These are phyloP conservation scores for Mycena pura DNA, from an alignment of 768 basidiomycete species.

Conservation along the genomic window DNA sequence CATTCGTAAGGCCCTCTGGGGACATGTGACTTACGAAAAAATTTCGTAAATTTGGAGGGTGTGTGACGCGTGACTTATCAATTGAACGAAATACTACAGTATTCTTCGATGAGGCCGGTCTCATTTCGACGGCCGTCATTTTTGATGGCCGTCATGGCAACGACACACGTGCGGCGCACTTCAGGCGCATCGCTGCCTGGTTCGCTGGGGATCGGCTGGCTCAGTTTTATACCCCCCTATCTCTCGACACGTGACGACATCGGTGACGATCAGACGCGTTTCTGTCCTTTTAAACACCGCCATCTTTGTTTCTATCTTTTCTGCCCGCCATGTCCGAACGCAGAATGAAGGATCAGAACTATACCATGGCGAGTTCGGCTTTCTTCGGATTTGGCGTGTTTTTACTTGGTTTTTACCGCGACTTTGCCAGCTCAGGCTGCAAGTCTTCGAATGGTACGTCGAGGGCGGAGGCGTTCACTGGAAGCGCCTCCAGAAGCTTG, in stretches of 20 bases:
- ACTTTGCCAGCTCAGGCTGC: slow-evolving; percentile 19
- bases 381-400: neutral
- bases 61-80: no score
- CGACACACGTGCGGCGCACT: no score
- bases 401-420: neutral
- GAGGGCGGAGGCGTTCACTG: slow-evolving; percentile 31
- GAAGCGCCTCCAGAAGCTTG: slow-evolving; percentile 25
- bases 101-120: no score
- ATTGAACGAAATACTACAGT: no score
- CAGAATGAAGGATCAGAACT: slow-evolving; percentile 27
- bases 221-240: no score
- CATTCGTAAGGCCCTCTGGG: no score
- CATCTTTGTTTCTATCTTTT: neutral
- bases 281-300: neutral
- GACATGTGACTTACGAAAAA: no score
- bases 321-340: slow-evolving; percentile 30
- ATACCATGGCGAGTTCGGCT: slow-evolving; percentile 24
- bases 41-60: no score
- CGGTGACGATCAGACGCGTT: neutral
- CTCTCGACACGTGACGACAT: slow-evolving; percentile 17
- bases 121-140: no score
- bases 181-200: no score
- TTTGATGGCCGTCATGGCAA: no score
- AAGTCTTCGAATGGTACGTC: slow-evolving; percentile 34
- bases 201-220: no score